Base-by-base conservation (phyloP, 75 land plant species). In the Picea glauca region DNA sequence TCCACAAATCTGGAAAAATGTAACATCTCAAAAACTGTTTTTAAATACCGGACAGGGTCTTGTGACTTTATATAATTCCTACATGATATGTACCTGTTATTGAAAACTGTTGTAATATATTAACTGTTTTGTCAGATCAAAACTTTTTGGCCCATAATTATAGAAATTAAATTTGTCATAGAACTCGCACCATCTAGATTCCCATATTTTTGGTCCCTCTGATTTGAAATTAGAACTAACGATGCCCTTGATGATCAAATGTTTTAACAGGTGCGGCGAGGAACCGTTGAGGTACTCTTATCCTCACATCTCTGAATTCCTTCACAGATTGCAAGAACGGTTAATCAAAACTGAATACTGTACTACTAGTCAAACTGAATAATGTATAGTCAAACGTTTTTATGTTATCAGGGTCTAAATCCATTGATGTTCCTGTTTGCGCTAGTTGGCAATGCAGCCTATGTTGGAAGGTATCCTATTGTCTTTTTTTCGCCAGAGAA, bases 361-460 rank as follows among this genome's bases (percentile, higher is more conserved):
- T 50, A 14, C 5, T 75, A 5, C 12, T 50, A 3, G 12, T 74
- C n/a, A 3, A 0, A 46, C 21, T 18, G 40, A 43, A 13, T 13
- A 7, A 23, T 43, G n/a, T 11, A 57, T 13, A 20, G n/a, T 54
- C 30, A 18, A 8, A 67, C 35, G 5, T 33, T 62, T 9, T n/a
- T 59, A 21, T n/a, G 43, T 35, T 57, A 33, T 77, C 83, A 93
- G 96, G 96, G 96, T 1, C 84, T 93, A 3, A 92, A 84, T 80
- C 96, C 94, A 21, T 59, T 92, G 56, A 93, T 94, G 96, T 94
- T 94, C 74, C 20, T 86, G 50, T 90, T 92, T 85, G 94, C 96
- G 13, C 65, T 94, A 3, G 43, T 88, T 46, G 94, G 90, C n/a
- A 94, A 94, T 77, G 67, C 80, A n/a, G 88, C 94, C 32, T 94